Conservation (phyloP, 1,284 basidiomycete species). For the Sanghuangporus weigelae region DNA sequence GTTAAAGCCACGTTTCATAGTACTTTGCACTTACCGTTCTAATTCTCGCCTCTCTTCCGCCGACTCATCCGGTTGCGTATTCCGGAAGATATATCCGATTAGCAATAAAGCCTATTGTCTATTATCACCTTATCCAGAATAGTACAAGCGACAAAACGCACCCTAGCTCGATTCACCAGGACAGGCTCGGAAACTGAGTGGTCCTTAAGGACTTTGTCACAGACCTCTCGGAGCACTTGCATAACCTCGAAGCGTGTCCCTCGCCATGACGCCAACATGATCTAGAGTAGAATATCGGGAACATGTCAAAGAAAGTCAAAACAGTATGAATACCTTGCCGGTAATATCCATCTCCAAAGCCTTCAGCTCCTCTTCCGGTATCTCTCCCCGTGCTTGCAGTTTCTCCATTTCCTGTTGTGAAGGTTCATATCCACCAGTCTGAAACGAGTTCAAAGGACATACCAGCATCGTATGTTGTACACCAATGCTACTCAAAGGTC, state of each 20-base stretch:
- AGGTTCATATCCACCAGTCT: slow-evolving; percentile 28
- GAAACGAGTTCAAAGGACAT: slow-evolving; percentile 1
- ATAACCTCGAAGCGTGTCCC: slow-evolving; percentile 91
- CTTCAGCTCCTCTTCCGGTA: slow-evolving; percentile 77
- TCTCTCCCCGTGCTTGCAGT: slow-evolving; percentile 82
- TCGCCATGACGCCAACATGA: slow-evolving; percentile 92
- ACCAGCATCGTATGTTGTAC: slow-evolving; percentile 57
- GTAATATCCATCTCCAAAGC: slow-evolving; percentile 93
- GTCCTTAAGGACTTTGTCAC: slow-evolving; percentile 80
- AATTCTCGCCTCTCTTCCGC: slow-evolving; percentile 90
- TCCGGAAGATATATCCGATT: slow-evolving; percentile 85
- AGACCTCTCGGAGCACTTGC: slow-evolving; percentile 76
- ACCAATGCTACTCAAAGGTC: slow-evolving; percentile 43
- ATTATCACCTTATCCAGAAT: background rate
- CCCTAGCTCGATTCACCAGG: slow-evolving; percentile 79
- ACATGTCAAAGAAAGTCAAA: background rate
- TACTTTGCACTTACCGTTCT: slow-evolving; percentile 56
- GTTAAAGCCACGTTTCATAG: background rate
- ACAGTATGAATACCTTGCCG: slow-evolving; percentile 58
- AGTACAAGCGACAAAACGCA: slow-evolving; percentile 27
- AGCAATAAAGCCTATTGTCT: slow-evolving; percentile 64
- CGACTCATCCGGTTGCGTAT: slow-evolving; percentile 77
- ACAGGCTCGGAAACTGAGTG: slow-evolving; percentile 63
- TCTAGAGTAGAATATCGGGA: slow-evolving; percentile 36
- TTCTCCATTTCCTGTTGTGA: slow-evolving; percentile 81